These are phyloP conservation scores for Asterella californica DNA, from an alignment of 225 moss, liverwort and hornwort genomes.

Conservation along the genomic window DNA sequence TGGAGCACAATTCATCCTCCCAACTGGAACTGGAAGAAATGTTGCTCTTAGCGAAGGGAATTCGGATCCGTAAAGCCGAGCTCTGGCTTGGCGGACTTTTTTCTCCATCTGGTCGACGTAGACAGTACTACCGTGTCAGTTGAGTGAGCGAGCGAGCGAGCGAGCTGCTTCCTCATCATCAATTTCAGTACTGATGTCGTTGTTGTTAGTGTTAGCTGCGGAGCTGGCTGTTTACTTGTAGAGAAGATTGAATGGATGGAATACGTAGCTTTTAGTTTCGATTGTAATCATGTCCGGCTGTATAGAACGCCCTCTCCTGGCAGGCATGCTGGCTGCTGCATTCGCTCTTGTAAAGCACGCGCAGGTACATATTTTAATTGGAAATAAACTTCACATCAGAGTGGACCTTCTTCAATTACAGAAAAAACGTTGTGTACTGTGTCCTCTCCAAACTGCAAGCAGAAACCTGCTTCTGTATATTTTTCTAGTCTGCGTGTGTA, in stretches of 20 bases:
- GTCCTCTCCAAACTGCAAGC: no score
- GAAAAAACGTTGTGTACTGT: no score
- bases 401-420: conserved; percentile 1
- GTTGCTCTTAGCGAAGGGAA: background rate
- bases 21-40: background rate
- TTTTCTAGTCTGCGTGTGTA: no score
- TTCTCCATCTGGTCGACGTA: background rate
- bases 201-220: background rate
- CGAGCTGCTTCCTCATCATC: background rate
- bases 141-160: background rate
- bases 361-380: conserved; percentile 3
- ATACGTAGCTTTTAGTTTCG: background rate
- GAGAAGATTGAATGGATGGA: background rate
- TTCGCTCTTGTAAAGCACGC: background rate
- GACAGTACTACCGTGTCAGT: conserved; percentile 1
- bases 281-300: background rate
- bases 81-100: background rate
- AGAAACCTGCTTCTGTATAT: no score
- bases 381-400: conserved; percentile 10
- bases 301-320: conserved; percentile 11
- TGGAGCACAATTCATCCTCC: background rate
- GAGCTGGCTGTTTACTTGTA: background rate
- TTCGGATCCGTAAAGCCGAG: conserved; percentile 3
- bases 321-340: background rate
- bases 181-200: background rate